Conservation (phyloP, 208 protist genomes). For the Lotmaria passim region DNA sequence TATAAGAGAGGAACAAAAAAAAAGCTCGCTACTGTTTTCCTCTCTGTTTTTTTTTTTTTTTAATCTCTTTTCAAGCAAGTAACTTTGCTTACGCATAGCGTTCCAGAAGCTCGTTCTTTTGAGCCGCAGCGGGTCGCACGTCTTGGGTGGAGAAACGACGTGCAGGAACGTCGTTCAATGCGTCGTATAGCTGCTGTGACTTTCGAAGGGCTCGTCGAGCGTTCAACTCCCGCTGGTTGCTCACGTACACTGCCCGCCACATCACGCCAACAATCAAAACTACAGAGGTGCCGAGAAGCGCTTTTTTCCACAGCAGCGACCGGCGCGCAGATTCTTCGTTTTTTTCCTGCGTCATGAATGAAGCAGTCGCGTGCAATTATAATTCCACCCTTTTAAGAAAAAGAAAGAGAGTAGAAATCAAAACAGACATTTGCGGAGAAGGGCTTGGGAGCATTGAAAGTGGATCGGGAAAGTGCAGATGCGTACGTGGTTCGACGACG, state of each 20-base stretch:
- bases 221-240: constrained; percentile 63
- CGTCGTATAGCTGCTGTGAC: constrained; percentile 38
- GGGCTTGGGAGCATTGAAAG: too few relatives aligned
- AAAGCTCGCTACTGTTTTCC: not conserved
- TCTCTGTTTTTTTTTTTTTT: not conserved
- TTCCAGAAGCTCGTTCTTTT: constrained; percentile 23
- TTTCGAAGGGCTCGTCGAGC: constrained; percentile 34
- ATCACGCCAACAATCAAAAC: constrained; percentile 36
- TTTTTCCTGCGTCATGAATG: not conserved
- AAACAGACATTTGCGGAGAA: too few relatives aligned
- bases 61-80: too few relatives aligned
- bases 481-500: too few relatives aligned
- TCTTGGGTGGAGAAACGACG: constrained; percentile 59
- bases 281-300: constrained; percentile 31
- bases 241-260: constrained; percentile 63
- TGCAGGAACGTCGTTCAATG: constrained; percentile 56
- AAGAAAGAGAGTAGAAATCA: not conserved
- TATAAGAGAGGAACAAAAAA: not conserved
- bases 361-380: not conserved
- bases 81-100: constrained; percentile 17
- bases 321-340: not conserved
- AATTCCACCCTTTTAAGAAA: not conserved
- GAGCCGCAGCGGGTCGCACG: constrained; percentile 19
- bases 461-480: too few relatives aligned
- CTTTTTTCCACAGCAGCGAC: constrained; percentile 25